Percentiles rank a stretch among this genome's conserved stretches.
Evolutionary conservation across 1,284 basidiomycete species (phyloP).

Genomic region (Kwoniella shivajii): DNA sequence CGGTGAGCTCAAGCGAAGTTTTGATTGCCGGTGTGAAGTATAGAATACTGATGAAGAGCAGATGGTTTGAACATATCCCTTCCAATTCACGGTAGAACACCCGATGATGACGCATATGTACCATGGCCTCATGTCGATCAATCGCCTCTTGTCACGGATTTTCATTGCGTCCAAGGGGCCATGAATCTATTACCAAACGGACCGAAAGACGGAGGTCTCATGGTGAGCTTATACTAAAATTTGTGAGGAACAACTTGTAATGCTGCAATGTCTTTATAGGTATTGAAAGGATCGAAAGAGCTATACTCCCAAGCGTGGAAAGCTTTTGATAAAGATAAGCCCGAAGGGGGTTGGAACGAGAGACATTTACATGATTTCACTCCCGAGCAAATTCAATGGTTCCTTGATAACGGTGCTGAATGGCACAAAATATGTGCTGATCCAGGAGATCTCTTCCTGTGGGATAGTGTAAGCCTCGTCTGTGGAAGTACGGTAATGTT

Average conservation of each 20-base stretch:
- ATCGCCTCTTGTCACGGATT: not conserved
- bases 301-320: not conserved
- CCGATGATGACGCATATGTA: constrained; percentile 20
- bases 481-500: too few relatives aligned
- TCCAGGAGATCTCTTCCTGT: constrained; percentile 33
- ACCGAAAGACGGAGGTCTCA: constrained; percentile 23
- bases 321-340: constrained; percentile 14
- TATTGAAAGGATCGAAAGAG: constrained; percentile 6
- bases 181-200: constrained; percentile 24
- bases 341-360: constrained; percentile 22
- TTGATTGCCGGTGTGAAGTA: not conserved
- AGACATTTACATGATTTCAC: constrained; percentile 20
- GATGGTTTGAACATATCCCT: constrained; percentile 23
- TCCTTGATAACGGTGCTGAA: constrained; percentile 36
- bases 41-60: too few relatives aligned
- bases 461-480: too few relatives aligned
- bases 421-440: constrained; percentile 31
- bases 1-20: constrained; percentile 12
- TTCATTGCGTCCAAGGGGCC: constrained; percentile 18
- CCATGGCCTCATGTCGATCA: constrained; percentile 18
- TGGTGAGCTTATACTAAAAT: too few relatives aligned
- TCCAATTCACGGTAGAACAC: constrained; percentile 36
- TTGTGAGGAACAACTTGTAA: too few relatives aligned
- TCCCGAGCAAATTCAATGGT: constrained; percentile 31
- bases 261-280: too few relatives aligned